Evolutionary conservation across 129 eudicot species (phyloP), one percentile per base, ranked within the genome.

Genomic region (Smallanthus sonchifolius): DNA sequence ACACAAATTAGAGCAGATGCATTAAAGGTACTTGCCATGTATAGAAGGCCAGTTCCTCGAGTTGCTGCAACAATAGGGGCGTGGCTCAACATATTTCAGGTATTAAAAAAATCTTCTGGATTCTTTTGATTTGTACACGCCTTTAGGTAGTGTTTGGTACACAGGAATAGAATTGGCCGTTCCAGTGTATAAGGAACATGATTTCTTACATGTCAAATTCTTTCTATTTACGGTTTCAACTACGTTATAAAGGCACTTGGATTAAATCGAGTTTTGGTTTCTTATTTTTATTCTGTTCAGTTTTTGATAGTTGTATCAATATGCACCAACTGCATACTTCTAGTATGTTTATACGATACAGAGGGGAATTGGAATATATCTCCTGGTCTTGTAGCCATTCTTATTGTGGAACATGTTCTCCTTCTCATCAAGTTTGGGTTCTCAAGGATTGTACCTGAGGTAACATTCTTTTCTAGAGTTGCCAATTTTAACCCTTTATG

Each of bases 1-100:
- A 82, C 91, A 34, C 95, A 90, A 79, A 93, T 93, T 19, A 90
- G 96, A 82, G 84, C 97, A 24, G 98, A 93, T 76, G 98, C 98
- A 11, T 68, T 93, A 68, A 93, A 93, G 78, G 77, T 93, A 74
- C 96, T 93, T 67, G 91, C 79, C 51, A 87, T 93, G 89, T 76
- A 80, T 56, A 90, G 83, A 83, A 82, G 98, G 77, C 98, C 98
- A 3, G 80, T 76, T 57, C 98, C 98, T 62, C 96, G 84, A 55
- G 83, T 89, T 13, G 85, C 83, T 65, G 92, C 95, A 10, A 93
- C 97, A 34, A 90, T 90, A 59, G 98, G 98, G 16, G 98, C 97
- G 45, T 93, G 98, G 97, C 84, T 90, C 0, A 90, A 88, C 79
- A 90, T 93, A 77, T 93, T 90, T 82, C 98, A 93, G 95, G 97